Percentiles rank a stretch among this genome's conserved stretches.
phyloP scores from a whole-genome alignment of 176 grass and related monocot genomes.

The Saccharum spontaneum region DNA sequence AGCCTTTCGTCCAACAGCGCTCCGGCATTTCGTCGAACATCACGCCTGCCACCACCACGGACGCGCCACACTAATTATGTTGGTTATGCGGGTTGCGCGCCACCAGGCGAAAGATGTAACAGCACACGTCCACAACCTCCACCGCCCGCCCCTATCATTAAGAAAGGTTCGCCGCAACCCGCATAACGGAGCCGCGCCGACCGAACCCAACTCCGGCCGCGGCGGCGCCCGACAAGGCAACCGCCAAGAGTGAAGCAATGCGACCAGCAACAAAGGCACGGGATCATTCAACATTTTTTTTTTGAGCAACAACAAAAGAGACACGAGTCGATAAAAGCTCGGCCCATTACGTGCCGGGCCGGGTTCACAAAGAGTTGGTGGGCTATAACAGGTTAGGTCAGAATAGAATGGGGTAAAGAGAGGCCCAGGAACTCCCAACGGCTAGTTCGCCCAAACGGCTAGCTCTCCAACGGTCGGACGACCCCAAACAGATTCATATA shows the following conservation, averaged over 20 bases:
- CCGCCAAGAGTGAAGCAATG: not conserved
- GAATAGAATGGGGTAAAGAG: not conserved
- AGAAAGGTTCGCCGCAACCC: not conserved
- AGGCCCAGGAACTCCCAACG: constrained; percentile 9
- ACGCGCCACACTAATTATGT: not conserved
- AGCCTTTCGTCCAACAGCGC: too few species aligned
- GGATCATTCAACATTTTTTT: not conserved
- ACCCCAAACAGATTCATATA: constrained; percentile 37
- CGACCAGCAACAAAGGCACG: not conserved
- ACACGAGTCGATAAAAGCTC: not conserved
- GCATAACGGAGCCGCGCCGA: not conserved
- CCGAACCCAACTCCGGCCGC: not conserved
- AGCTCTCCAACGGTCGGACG: constrained; percentile 65
- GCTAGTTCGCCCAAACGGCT: constrained; percentile 63
- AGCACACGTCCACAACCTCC: not conserved
- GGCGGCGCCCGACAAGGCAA: not conserved
- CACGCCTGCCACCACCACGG: not conserved
- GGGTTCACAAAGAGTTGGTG: not conserved
- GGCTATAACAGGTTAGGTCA: not conserved
- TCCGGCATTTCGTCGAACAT: constrained; percentile 39
- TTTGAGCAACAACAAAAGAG: too few species aligned
- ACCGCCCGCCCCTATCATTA: not conserved
- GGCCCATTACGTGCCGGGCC: not conserved
- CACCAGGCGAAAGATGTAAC: not conserved
- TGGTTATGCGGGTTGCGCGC: too few species aligned